Evolutionary conservation across 345 rosid genomes (phyloP), one percentile per base, ranked within the genome.

Genomic region (Passiflora organensis): DNA sequence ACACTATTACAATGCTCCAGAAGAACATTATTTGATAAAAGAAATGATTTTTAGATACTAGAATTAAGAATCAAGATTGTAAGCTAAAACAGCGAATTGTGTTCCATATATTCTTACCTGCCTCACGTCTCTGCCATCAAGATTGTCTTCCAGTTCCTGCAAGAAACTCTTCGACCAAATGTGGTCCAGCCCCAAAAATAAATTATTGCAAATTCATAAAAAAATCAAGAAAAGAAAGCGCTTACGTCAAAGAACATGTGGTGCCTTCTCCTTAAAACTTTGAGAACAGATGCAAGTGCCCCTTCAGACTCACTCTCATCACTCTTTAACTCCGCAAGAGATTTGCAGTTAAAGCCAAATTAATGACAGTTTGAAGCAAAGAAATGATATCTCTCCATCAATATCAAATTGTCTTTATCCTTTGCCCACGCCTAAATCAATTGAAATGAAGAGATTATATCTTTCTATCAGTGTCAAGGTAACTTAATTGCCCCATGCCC

Each of bases 301-400:
- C 98, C 96, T 43, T 84, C 89, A 1, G 78, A 21, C 53, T 84
- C 87, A 28, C 73, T 83, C 72, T 91, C 95, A 52, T 91, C 96
- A 46, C 68, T 81, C 67, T 78, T 80, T 72, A 80, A 61, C 79
- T 88, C 77, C 1, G 95, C 82, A 43, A 91, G 81, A 38, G 98
- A 91, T 72, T 69, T 72, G 57, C 72, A 81, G 10, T 55, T 60
- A 70, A 66, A 84, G 51, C 85, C 91, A 65, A 79, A 91, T 72
- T 91, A 96, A 14, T 25, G 82, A 76, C 99, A 86, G 63, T 95
- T 91, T 32, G 95, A 91, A 53, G 89, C 83, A 24, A 91, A 91
- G 68, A 76, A 91, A 59, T 89, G 96, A 51, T 89, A 89, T 73
- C 99, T 78, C 70, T 89, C 95, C 84, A 89, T 89, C 72, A 82